These are phyloP conservation scores for Neurospora sp. DNA, from an alignment of 495 filamentous ascomycete genomes.

Conservation along the genomic window DNA sequence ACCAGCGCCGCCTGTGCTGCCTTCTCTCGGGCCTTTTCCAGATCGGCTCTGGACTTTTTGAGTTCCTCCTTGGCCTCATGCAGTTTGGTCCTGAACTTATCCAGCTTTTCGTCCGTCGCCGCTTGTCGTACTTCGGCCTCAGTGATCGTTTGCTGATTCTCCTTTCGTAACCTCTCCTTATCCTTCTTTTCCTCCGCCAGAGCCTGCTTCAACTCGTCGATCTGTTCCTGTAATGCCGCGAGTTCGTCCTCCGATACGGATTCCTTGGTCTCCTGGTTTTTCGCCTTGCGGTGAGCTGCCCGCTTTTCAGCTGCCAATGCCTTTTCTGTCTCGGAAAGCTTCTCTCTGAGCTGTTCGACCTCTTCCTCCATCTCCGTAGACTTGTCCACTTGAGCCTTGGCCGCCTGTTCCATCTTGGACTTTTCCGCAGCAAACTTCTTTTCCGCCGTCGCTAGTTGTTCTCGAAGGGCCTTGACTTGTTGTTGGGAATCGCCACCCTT, in stretches of 20 bases:
- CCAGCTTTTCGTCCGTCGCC: constrained; percentile 56
- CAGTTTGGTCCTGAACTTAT: constrained; percentile 56
- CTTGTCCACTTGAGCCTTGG: constrained; percentile 19
- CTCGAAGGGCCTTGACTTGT: constrained; percentile 23
- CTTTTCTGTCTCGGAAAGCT: constrained; percentile 43
- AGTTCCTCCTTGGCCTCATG: constrained; percentile 57
- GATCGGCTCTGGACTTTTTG: constrained; percentile 44
- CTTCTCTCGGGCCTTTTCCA: constrained; percentile 28
- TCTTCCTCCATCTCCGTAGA: constrained; percentile 27
- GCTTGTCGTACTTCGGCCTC: constrained; percentile 47
- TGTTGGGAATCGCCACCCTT: constrained; percentile 23
- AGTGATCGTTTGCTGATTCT: constrained; percentile 25
- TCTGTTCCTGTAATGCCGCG: constrained; percentile 27
- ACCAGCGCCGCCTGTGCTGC: constrained; percentile 5
- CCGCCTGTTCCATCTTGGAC: constrained; percentile 16
- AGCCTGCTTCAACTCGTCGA: constrained; percentile 25
- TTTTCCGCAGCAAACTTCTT: constrained; percentile 29
- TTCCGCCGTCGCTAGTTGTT: constrained; percentile 13
- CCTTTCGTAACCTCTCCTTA: constrained; percentile 27
- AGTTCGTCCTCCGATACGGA: constrained; percentile 20
- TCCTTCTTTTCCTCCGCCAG: constrained; percentile 34
- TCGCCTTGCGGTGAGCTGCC: constrained; percentile 41
- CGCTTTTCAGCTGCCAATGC: constrained; percentile 34
- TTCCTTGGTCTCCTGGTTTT: constrained; percentile 27
- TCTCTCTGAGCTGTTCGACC: constrained; percentile 28